Base-by-base conservation (phyloP, 2,329 filamentous ascomycete genomes). In the Ophiocordyceps robertsii region DNA sequence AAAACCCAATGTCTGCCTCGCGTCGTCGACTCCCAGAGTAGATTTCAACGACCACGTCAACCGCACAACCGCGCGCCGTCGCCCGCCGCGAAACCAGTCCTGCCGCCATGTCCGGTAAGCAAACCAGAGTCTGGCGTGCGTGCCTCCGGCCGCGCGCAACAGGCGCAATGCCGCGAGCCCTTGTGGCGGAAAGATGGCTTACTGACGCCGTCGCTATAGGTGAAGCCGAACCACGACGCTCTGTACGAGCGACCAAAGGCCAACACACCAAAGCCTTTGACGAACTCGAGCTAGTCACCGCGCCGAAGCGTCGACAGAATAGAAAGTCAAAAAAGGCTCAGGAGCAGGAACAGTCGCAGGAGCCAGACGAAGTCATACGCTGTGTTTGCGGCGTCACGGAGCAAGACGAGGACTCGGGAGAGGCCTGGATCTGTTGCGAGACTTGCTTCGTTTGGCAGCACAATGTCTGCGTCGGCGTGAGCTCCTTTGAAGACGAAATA, bases 351-450 rank as follows among this genome's bases (percentile, higher is more conserved):
- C 62, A 65, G 10, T 69, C 70, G 14, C 55, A 61, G 32, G 81
- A 84, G 37, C 66, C 70, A 14, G 72, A 77, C 40, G 84, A 88
- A 55, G 75, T 92, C 51, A 94, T 96, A 49, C 83, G 90, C 51
- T 98, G 90, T 61, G 84, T 95, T 40, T 98, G 90, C 57, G 90
- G 92, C 51, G 82, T 86, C 45, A 84, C 84, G 37, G 83, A 85
- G 52, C 83, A 88, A 51, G 84, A 89, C 46, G 85, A 90, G 51
- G 85, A 93, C 52, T 81, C 85, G 13, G 85, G 84, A 50, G 82
- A 92, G 53, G 81, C 88, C 41, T 96, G 94, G 88, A 95, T 98
- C 55, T 87, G 84, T 47, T 98, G 92, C 67, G 92, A 98, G 62
- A 77, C 76, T 38, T 98, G 92, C 63, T 79, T 78, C 39, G 90